phyloP scores from a whole-genome alignment of 148 eudicot species.

The Limonium bicolor region DNA sequence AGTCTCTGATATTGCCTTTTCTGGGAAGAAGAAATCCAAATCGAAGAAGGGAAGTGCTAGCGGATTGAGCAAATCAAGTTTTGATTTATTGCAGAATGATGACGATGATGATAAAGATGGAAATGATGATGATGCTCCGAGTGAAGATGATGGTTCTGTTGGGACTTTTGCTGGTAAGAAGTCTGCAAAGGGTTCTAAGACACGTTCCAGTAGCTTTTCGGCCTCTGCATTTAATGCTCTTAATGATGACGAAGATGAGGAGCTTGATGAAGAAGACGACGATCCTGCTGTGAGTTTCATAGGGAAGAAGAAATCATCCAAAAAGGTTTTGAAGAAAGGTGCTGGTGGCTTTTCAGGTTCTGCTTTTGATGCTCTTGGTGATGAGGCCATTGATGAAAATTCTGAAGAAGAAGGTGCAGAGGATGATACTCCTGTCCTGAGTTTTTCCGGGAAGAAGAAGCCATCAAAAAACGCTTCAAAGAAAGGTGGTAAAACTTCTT shows the following conservation, averaged over 20 bases:
- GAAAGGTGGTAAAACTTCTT: conserved; percentile 16
- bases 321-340: conserved; percentile 17
- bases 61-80: conserved; percentile 16
- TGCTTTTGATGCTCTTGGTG: conserved; percentile 33
- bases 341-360: conserved; percentile 21
- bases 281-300: conserved; percentile 17
- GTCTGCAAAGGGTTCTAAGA: conserved; percentile 9
- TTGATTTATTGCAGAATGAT: conserved; percentile 45
- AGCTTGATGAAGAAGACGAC: conserved; percentile 15
- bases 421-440: background rate
- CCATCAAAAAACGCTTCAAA: conserved; percentile 14
- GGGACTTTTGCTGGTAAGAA: conserved; percentile 13
- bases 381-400: conserved; percentile 41
- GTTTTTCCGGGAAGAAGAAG: conserved; percentile 17
- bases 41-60: conserved; percentile 26
- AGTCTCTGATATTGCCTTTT: conserved; percentile 14
- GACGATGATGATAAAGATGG: conserved; percentile 27
- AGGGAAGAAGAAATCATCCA: conserved; percentile 21
- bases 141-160: conserved; percentile 17
- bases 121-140: conserved; percentile 16
- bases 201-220: conserved; percentile 12
- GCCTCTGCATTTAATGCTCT: conserved; percentile 35
- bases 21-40: conserved; percentile 54
- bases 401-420: conserved; percentile 9
- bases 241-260: conserved; percentile 26